These are phyloP conservation scores for Dendrobium huoshanense DNA, from an alignment of 106 monocot genomes.

Conservation along the genomic window DNA sequence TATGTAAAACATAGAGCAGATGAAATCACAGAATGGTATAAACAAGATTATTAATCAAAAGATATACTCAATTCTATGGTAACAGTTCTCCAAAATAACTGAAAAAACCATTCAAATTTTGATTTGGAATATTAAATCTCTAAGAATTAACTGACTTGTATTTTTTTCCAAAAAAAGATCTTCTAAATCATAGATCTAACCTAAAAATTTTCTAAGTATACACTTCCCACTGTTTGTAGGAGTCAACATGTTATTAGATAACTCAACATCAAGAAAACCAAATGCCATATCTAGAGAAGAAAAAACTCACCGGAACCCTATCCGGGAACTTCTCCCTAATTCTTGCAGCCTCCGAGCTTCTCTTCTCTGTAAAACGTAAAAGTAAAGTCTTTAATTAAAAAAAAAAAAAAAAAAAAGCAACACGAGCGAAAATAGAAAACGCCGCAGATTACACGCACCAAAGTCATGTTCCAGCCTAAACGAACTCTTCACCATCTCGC, in stretches of 20 bases:
- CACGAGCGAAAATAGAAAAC: not conserved
- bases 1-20: no score
- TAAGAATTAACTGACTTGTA: no score
- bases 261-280: not conserved
- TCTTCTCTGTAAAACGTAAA: conserved; percentile 15
- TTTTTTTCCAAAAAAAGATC: not conserved
- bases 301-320: conserved; percentile 9
- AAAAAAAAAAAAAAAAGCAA: not conserved
- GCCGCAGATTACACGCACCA: conserved; percentile 2
- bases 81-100: no score
- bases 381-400: not conserved
- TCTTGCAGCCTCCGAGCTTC: conserved; percentile 13
- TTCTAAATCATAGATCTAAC: no score
- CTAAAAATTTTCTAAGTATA: no score
- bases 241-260: not conserved
- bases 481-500: conserved; percentile 12
- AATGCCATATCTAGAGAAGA: not conserved
- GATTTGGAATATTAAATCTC: no score
- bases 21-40: no score
- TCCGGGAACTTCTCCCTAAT: conserved; percentile 14
- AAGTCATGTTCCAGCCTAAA: conserved; percentile 10
- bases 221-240: not conserved
- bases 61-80: no score
- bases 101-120: no score
- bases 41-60: no score